Evolutionary conservation across 495 filamentous ascomycete species (phyloP), one percentile per base, ranked within the genome.

Genomic region (Chaetomium tenue): DNA sequence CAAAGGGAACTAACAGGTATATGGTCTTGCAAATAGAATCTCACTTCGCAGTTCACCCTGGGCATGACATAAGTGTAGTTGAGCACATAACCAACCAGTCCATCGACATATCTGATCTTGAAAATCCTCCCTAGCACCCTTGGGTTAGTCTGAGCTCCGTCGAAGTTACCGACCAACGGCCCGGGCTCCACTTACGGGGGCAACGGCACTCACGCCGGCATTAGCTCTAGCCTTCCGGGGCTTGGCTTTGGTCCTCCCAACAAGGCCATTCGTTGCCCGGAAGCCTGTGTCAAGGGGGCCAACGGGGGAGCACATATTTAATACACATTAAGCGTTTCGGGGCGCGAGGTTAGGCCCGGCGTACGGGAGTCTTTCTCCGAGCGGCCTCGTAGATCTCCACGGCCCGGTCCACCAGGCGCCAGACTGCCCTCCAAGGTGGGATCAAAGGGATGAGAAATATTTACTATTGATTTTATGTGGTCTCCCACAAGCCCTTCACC

Each of bases 161-260:
- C 12, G 8, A n/a, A 2, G 53, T 56, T 56, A 28, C 53, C 53
- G 53, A 37, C 23, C 33, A 2, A 5, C 28, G n/a, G 13, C 28
- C 30, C 53, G 54, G 16, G 18, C 39, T 58, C 56, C 56, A 58
- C 56, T 12, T 11, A 26, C 56, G 8, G 56, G 40, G 40, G 20
- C 20, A 28, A 23, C 56, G 56, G 56, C 56, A 58, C 20, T 28
- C 15, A 1, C 54, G n/a, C 56, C 56, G 56, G 56, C 56, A 57
- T 20, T 18, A 42, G 18, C n/a, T 11, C 1, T 52, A 8, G 23
- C 23, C 5, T 22, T 2, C 44, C 44, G 3, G 15, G 48, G 2
- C 26, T 20, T 20, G 30, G 52, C n/a, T 50, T 18, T n/a, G 1
- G 22, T 5, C 4, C n/a, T n/a, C 16, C 44, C 44, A 22, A 20